Evolutionary conservation across 768 basidiomycete species (phyloP), one percentile per base, ranked within the genome.

Genomic region (Tricholoma saponaceum): DNA sequence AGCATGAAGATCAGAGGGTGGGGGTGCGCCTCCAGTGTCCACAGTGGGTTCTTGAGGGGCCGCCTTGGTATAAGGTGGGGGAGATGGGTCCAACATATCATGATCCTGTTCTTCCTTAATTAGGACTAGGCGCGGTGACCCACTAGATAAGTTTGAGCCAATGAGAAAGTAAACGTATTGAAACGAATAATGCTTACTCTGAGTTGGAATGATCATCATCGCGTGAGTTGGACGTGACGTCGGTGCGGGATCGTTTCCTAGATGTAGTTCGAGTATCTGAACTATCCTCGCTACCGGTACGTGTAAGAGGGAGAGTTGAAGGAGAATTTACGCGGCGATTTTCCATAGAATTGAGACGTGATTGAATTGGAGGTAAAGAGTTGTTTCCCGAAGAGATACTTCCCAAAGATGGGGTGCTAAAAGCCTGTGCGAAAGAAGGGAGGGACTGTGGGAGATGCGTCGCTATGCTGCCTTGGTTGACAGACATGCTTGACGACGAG

Each of bases 391-490:
- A 68, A 1, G 80, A 69, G 20, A 84, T 76, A 58, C 72, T 78
- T 70, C 68, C 75, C 55, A 88, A 71, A 5, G 84, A 83, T 1
- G 80, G 79, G 52, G 64, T 74, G 68, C 79, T 83, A 73, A 92
- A 92, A 0, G 90, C 83, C 73, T 88, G 85, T 1, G 86, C 84
- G 70, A 92, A 92, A 43, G 90, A 87, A 39, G 90, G 90, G 37
- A 92, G 82, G 9, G 88, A 85, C 69, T 85, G 86, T 59, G 76
- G 72, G 59, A 73, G 69, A 63, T 77, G 79, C 43, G 76, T 74
- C 49, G 76, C 74, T 70, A 80, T 74, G 70, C 65, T 72, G 69
- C 63, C 64, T 50, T 72, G 74, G 63, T 73, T 74, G 63, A 71
- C 67, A 60, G 79, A 76, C 79, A 80, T 80, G 10, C 5, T 30